These are phyloP conservation scores for Rhodotorula sp. DNA, from an alignment of 1,284 basidiomycete genomes.

Conservation along the genomic window DNA sequence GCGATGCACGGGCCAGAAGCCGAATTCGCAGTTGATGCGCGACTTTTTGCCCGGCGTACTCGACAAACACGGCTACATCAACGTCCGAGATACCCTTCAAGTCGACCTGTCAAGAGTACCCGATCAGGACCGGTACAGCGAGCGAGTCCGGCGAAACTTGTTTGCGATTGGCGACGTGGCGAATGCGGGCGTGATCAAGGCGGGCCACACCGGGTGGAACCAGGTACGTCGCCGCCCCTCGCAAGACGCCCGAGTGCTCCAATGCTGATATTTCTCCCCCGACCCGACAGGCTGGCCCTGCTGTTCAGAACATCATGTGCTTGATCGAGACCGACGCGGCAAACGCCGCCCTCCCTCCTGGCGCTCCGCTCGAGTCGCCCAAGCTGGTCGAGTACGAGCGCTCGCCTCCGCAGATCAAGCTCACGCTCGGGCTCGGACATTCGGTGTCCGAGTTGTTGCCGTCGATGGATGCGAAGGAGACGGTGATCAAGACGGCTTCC, in stretches of 20 bases:
- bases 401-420: constrained; percentile 64
- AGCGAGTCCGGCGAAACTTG: constrained; percentile 51
- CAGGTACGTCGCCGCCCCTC: constrained; percentile 30
- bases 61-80: constrained; percentile 55
- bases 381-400: constrained; percentile 60
- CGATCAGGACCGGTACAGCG: constrained; percentile 44
- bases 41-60: constrained; percentile 58
- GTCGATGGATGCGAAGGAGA: constrained; percentile 28
- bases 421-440: constrained; percentile 60
- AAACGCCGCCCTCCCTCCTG: constrained; percentile 2
- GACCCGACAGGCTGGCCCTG: constrained; percentile 40
- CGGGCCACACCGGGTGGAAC: constrained; percentile 60
- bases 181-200: constrained; percentile 66
- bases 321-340: constrained; percentile 42
- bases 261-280: background rate
- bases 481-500: constrained; percentile 20
- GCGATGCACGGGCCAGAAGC: constrained; percentile 71
- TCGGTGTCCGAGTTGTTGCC: constrained; percentile 34
- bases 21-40: constrained; percentile 64
- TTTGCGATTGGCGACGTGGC: constrained; percentile 69
- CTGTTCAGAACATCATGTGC: constrained; percentile 50
- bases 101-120: constrained; percentile 29
- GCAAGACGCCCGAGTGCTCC: background rate
- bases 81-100: constrained; percentile 41
- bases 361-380: background rate